Conservation (phyloP, 257 asterid genomes). For the Orobanche coerulescens region DNA sequence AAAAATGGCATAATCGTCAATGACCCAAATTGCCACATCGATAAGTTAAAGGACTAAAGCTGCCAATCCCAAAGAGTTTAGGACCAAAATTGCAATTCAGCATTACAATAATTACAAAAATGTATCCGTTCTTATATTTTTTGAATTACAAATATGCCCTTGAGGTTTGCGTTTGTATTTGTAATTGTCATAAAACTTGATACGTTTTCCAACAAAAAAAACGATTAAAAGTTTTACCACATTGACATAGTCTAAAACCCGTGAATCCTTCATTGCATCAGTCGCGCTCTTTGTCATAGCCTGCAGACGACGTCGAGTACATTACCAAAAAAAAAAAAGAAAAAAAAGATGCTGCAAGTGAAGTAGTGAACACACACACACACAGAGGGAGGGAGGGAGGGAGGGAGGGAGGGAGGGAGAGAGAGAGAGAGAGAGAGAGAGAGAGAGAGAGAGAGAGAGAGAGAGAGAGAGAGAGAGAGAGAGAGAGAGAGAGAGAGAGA, state of each 20-base stretch:
- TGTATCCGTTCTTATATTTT: no score
- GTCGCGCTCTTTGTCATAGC: constrained; percentile 62
- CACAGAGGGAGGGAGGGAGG: no score
- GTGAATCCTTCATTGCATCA: constrained; percentile 89
- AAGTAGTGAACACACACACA: neutral
- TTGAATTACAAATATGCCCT: no score
- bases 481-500: constrained; percentile 7
- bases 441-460: constrained; percentile 3
- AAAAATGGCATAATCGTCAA: no score
- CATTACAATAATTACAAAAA: no score
- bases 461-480: constrained; percentile 14
- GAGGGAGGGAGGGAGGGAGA: no score
- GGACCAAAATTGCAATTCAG: no score
- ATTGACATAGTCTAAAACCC: constrained; percentile 70
- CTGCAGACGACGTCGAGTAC: constrained; percentile 30
- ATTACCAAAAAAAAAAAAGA: neutral
- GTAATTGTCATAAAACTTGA: neutral
- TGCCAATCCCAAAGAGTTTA: no score
- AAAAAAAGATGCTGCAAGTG: neutral
- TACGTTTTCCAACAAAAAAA: constrained; percentile 4
- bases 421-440: constrained; percentile 17
- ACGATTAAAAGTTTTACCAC: constrained; percentile 39
- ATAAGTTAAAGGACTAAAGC: no score
- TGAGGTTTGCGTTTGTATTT: no score
- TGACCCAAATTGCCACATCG: no score